phyloP scores from a whole-genome alignment of 2,329 filamentous ascomycete species.

The Fusarium sp. region DNA sequence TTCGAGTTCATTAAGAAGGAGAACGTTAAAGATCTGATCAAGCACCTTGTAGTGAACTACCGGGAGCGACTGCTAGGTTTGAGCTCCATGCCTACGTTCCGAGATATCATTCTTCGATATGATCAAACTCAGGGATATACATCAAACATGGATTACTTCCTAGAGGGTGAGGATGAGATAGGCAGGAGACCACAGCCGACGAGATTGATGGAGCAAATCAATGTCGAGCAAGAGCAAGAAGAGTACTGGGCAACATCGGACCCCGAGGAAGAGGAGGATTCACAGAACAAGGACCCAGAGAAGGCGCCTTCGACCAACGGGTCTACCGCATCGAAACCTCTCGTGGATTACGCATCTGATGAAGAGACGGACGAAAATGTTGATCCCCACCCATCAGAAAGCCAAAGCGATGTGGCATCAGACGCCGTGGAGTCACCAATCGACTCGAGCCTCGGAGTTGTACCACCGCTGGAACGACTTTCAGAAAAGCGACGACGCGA shows the following conservation, averaged over 20 bases:
- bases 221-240: conserved; percentile 84
- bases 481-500: conserved; percentile 92
- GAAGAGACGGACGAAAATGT: conserved; percentile 76
- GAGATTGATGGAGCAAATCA: conserved; percentile 78
- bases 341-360: conserved; percentile 94
- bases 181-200: conserved; percentile 57
- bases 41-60: conserved; percentile 86
- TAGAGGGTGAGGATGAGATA: conserved; percentile 75
- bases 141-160: conserved; percentile 75
- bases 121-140: conserved; percentile 81
- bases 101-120: conserved; percentile 78
- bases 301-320: conserved; percentile 67
- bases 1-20: conserved; percentile 92
- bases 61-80: conserved; percentile 81
- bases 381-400: conserved; percentile 62
- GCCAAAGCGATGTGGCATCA: conserved; percentile 48
- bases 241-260: conserved; percentile 95
- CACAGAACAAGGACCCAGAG: conserved; percentile 50
- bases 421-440: conserved; percentile 50
- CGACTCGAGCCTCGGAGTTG: conserved; percentile 33
- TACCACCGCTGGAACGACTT: conserved; percentile 79
- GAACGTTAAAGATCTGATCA: conserved; percentile 82
- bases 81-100: conserved; percentile 88
- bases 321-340: conserved; percentile 71
- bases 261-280: conserved; percentile 79